Evolutionary conservation across 1,139 yeast species (phyloP).

Genomic region (Geotrichum candidum): DNA sequence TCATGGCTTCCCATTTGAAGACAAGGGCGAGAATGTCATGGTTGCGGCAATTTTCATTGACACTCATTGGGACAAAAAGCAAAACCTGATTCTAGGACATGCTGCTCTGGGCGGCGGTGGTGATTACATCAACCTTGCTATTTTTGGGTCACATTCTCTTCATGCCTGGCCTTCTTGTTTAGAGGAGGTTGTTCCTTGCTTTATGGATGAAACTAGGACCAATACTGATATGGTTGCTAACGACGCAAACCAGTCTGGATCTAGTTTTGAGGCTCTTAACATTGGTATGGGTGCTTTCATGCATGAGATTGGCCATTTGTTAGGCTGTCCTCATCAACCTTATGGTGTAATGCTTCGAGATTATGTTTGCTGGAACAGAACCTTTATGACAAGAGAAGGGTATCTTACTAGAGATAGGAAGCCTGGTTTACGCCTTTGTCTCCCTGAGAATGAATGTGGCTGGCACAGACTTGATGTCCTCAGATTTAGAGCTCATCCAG

Average conservation of each 20-base stretch:
- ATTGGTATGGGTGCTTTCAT: slow-evolving; percentile 88
- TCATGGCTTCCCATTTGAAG: slow-evolving; percentile 47
- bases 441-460: slow-evolving; percentile 63
- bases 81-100: slow-evolving; percentile 66
- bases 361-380: slow-evolving; percentile 71
- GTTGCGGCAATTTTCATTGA: slow-evolving; percentile 85
- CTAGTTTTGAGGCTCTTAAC: slow-evolving; percentile 85
- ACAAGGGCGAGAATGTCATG: slow-evolving; percentile 49
- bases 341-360: slow-evolving; percentile 88
- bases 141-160: slow-evolving; percentile 89
- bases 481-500: slow-evolving; percentile 74
- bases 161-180: slow-evolving; percentile 83
- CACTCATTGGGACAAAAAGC: slow-evolving; percentile 67
- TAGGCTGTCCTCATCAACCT: slow-evolving; percentile 91
- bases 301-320: slow-evolving; percentile 89
- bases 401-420: slow-evolving; percentile 50
- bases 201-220: slow-evolving; percentile 63
- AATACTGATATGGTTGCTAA: slow-evolving; percentile 73
- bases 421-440: slow-evolving; percentile 42
- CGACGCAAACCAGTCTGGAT: slow-evolving; percentile 76
- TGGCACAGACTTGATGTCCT: slow-evolving; percentile 82
- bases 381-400: slow-evolving; percentile 69
- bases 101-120: slow-evolving; percentile 94
- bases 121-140: slow-evolving; percentile 65
- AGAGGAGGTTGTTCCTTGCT: slow-evolving; percentile 62